Percentiles rank a stretch among this genome's conserved stretches.
Evolutionary conservation across 1,139 yeast genomes (phyloP).

Genomic region (Candida mesenterica): DNA sequence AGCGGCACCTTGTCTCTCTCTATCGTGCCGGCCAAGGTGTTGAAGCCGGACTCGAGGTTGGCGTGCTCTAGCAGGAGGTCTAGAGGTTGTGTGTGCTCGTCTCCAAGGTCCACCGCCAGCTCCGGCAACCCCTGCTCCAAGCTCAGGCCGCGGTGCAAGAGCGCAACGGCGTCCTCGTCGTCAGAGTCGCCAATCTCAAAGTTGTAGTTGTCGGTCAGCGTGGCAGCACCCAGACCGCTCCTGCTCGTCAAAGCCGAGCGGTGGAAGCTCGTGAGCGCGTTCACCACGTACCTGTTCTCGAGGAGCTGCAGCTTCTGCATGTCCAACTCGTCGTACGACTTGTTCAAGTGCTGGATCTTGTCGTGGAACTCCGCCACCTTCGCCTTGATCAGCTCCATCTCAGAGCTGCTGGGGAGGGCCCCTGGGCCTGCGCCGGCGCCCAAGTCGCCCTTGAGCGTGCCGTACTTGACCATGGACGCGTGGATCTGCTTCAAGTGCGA

Average conservation of each 20-base stretch:
- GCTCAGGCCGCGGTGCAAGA: slow-evolving; percentile 26
- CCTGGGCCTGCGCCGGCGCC: slow-evolving; percentile 13
- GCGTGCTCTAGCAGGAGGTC: slow-evolving; percentile 13
- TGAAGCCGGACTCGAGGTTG: slow-evolving; percentile 43
- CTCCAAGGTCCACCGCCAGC: slow-evolving; percentile 2
- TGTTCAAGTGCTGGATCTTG: slow-evolving; percentile 22
- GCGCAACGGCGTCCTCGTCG: slow-evolving; percentile 33
- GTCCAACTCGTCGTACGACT: slow-evolving; percentile 19
- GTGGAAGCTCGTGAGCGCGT: slow-evolving; percentile 19
- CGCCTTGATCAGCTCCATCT: slow-evolving; percentile 18
- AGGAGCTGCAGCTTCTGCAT: slow-evolving; percentile 14
- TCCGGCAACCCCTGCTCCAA: slow-evolving; percentile 29
- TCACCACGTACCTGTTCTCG: slow-evolving; percentile 23
- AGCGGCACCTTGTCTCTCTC: slow-evolving; percentile 43
- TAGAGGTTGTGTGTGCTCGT: not conserved
- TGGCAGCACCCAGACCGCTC: not conserved
- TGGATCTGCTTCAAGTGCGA: slow-evolving; percentile 27
- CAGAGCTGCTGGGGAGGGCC: slow-evolving; percentile 14
- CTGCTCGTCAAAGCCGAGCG: slow-evolving; percentile 6
- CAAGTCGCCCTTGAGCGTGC: slow-evolving; percentile 15
- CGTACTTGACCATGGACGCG: slow-evolving; percentile 18
- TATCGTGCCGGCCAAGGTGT: slow-evolving; percentile 51
- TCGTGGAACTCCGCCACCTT: slow-evolving; percentile 17
- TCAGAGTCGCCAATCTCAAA: slow-evolving; percentile 15
- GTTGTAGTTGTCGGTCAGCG: not conserved